Base-by-base conservation (phyloP, 805 yeast genomes). In the Saccharomycodes ludwigii region DNA sequence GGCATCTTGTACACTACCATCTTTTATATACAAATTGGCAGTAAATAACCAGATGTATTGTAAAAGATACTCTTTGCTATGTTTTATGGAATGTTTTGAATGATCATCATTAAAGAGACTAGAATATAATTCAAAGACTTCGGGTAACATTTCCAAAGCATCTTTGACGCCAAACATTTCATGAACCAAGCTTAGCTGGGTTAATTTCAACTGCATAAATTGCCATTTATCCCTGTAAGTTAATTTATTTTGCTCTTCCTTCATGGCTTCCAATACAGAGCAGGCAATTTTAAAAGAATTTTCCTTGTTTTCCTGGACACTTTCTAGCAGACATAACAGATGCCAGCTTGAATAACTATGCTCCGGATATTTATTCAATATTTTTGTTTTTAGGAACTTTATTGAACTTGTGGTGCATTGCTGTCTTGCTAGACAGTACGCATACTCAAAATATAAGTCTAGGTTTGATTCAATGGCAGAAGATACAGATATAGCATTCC, bases 11-110 rank as follows among this genome's bases (percentile, higher is more conserved):
- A 57, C 40, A 24, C 69, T 51, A 1, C 69, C 74, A 5, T 68
- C 63, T 36, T 69, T 67, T 43, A 68, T 57, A 47, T 82, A 84
- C 18, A 83, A 56, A 22, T 66, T 65, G 1, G 84, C 66, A 0
- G 82, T 65, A 70, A 84, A 71, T 30, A 85, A 50, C 95, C 95
- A 85, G 16, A 82, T 46, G 21, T 63, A 62, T 43, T 76, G 83
- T 28, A 75, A 47, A 7, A 72, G 44, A 28, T 58, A 54, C 26
- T 64, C 71, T 11, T 40, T 39, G 1, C 47, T 34, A 26, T 50
- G 37, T 22, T 31, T 33, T 16, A 27, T 26, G 27, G 39, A 43
- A 33, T 24, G 36, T 13, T 35, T 36, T 12, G 40, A 24, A 7
- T 40, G 24, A 11, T 34, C 40, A 4, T 35, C 33, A 16, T 46